Conservation (phyloP, 352 stramenopile species). For the Phytophthora rubi region DNA sequence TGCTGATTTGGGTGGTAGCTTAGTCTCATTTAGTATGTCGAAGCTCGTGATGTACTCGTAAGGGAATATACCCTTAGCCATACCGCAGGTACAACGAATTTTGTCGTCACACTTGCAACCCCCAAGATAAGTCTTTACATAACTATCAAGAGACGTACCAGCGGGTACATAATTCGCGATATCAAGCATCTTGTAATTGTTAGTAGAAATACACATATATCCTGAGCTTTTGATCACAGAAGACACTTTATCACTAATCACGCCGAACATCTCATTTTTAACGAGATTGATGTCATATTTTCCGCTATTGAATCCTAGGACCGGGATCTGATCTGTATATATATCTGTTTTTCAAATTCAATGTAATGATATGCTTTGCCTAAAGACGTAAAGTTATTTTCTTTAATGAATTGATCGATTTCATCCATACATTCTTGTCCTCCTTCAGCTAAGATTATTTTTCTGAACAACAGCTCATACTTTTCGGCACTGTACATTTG, state of each 20-base stretch:
- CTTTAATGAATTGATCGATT: neutral
- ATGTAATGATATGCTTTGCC: neutral
- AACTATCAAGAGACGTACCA: neutral
- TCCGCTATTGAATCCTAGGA: conserved; percentile 39
- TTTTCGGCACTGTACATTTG: neutral
- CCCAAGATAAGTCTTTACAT: conserved; percentile 38
- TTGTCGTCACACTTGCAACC: conserved; percentile 41
- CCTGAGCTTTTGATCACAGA: neutral
- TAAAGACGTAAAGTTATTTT: neutral
- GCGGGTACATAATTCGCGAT: neutral
- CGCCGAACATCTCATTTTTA: conserved; percentile 34
- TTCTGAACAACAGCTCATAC: conserved; percentile 2
- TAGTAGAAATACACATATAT: conserved; percentile 16
- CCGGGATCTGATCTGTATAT: conserved; percentile 10
- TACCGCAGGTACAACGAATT: conserved; percentile 18
- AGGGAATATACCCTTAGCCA: conserved; percentile 14
- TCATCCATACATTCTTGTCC: too few species aligned
- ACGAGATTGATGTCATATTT: conserved; percentile 26
- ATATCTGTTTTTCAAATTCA: neutral
- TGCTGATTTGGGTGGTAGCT: conserved; percentile 22
- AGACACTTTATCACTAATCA: neutral
- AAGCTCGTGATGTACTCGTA: conserved; percentile 42
- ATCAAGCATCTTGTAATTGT: conserved; percentile 2
- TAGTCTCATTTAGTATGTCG: conserved; percentile 26
- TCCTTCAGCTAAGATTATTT: conserved; percentile 11